Evolutionary conservation across 1,284 basidiomycete genomes (phyloP).

Genomic region (Malassezia slooffiae): DNA sequence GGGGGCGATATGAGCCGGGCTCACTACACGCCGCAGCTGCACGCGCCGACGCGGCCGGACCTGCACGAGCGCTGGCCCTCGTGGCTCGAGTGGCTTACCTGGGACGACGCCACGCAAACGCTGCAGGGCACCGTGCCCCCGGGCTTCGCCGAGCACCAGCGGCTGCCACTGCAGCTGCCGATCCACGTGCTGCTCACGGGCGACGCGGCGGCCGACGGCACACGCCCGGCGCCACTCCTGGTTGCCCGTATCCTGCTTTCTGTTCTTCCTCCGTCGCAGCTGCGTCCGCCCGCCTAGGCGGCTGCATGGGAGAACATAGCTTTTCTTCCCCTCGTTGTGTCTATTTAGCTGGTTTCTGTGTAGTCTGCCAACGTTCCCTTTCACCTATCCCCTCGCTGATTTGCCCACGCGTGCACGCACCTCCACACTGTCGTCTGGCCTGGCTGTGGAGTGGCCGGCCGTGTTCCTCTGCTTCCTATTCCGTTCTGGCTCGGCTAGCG

Average conservation of each 20-base stretch:
- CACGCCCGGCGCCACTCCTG: not conserved
- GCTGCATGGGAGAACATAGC: not conserved
- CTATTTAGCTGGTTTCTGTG: not conserved
- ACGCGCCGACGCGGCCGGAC: constrained; percentile 30
- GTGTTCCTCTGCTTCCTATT: too few relatives aligned
- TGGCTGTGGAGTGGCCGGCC: too few relatives aligned
- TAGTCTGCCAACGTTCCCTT: too few relatives aligned
- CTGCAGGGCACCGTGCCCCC: constrained; percentile 29
- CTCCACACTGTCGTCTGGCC: too few relatives aligned
- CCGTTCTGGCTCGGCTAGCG: too few relatives aligned
- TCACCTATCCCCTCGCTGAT: too few relatives aligned
- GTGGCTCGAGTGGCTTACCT: constrained; percentile 37
- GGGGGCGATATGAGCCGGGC: not conserved
- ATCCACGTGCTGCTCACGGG: constrained; percentile 9
- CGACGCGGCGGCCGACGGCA: not conserved
- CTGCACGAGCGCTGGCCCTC: constrained; percentile 31
- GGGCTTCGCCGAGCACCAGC: constrained; percentile 15
- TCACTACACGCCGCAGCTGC: constrained; percentile 25
- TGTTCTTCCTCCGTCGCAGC: constrained; percentile 5
- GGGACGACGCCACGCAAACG: constrained; percentile 31
- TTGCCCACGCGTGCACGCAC: too few relatives aligned
- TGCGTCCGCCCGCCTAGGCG: not conserved
- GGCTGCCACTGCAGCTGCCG: constrained; percentile 14
- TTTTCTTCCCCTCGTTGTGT: not conserved
- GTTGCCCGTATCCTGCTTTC: constrained; percentile 14